Conservation (phyloP, 345 rosid species). For the Citrus sp. region DNA sequence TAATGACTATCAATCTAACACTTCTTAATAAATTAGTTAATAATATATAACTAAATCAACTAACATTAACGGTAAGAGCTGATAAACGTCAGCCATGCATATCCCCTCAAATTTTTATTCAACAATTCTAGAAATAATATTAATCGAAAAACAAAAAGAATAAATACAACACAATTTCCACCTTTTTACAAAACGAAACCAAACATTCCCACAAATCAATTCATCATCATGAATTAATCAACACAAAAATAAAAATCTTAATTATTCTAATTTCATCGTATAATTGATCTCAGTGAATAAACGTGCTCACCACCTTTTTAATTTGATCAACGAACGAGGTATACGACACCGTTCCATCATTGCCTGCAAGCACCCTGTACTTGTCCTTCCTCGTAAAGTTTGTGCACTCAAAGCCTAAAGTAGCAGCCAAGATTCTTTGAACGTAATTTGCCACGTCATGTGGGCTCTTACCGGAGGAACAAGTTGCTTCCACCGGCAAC, state of each 20-base stretch:
- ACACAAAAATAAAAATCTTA: not conserved
- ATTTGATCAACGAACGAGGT: conserved; percentile 47
- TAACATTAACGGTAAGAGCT: not conserved
- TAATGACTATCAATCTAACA: not conserved
- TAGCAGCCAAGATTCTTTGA: conserved; percentile 78
- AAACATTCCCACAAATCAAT: not conserved
- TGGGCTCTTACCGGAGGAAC: conserved; percentile 86
- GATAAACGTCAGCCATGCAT: not conserved
- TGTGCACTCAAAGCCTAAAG: conserved; percentile 92
- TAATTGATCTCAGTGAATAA: conserved; percentile 14
- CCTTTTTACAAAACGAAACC: not conserved
- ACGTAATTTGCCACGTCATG: conserved; percentile 92
- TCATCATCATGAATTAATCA: not conserved
- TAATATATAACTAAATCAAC: not conserved
- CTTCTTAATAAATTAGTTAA: too few species aligned
- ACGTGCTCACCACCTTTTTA: conserved; percentile 53
- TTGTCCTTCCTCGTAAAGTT: conserved; percentile 88
- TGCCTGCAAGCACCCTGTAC: conserved; percentile 76
- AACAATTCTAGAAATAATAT: not conserved
- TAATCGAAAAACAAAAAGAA: not conserved
- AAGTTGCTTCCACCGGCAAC: conserved; percentile 73
- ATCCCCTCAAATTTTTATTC: too few species aligned
- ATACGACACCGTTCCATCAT: conserved; percentile 73
- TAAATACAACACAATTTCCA: conserved; percentile 1
- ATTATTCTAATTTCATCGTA: not conserved